Evolutionary conservation across 2,329 filamentous ascomycete genomes (phyloP), one percentile per base, ranked within the genome.

Genomic region (Biscogniauxia sp.): DNA sequence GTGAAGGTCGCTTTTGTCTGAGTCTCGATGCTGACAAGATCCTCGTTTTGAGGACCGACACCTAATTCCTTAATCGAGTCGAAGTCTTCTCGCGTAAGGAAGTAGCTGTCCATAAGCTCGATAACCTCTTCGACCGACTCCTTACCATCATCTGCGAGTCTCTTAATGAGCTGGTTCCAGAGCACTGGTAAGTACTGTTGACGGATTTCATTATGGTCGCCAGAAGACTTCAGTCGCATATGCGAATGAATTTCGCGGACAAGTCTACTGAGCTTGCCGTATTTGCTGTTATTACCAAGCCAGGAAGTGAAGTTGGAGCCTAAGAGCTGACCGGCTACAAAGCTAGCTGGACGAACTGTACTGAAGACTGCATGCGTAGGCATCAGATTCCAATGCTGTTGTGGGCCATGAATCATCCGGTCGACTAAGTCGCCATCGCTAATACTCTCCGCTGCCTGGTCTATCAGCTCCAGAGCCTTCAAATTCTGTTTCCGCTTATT

Each of bases 331-430:
- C 95, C 95, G 55, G 92, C 86, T 11, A 95, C 82, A 72, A 90
- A 97, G 74, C 92, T 97, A 7, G 95, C 89, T 4, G 95, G 95
- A 25, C 91, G 84, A 23, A 99, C 94, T 58, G 96, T 96, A 72
- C 93, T 97, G 79, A 98, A 97, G 49, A 97, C 84, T 25, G 93
- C 95, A 76, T 99, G 95, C 1, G 92, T 90, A 15, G 95, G 95
- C 95, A 99, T 99, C 63, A 99, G 79, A 72, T 91, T 95, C 95
- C 95, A 99, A 64, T 99, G 95, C 73, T 99, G 95, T 73, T 99
- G 95, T 52, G 92, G 92, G 25, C 95, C 95, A 75, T 99, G 95
- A 61, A 99, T 99, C 94, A 99, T 97, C 56, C 92, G 86, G 75
- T 99, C 95, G 2, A 98, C 92, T 41, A 99, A 80, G 74, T 99